phyloP scores from a whole-genome alignment of 202 grass and related monocot genomes.

The Dendrocalamus latiflorus region DNA sequence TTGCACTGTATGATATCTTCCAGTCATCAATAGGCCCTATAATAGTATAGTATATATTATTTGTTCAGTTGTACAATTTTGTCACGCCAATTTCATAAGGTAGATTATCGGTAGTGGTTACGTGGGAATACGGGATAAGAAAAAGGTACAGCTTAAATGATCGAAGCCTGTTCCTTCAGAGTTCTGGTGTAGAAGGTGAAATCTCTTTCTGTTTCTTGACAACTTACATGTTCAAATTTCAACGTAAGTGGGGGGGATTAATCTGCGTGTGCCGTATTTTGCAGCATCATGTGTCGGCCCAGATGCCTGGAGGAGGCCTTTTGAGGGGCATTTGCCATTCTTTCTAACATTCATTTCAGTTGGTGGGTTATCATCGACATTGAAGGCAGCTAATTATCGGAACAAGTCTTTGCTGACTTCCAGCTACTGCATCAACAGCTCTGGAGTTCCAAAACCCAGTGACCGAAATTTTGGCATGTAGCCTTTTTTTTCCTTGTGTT shows the following conservation, averaged over 20 bases:
- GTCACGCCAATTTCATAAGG: slow-evolving; percentile 8
- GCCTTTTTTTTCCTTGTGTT: not conserved
- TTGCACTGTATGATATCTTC: slow-evolving; percentile 75
- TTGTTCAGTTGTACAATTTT: slow-evolving; percentile 45
- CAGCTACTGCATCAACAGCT: slow-evolving; percentile 3
- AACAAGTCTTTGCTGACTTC: slow-evolving; percentile 1
- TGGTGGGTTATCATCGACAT: not conserved
- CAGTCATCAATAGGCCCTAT: slow-evolving; percentile 73
- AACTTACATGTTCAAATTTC: slow-evolving; percentile 2
- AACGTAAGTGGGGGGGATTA: not conserved
- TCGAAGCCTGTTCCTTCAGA: slow-evolving; percentile 12
- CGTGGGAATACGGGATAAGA: slow-evolving; percentile 35
- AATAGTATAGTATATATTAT: slow-evolving; percentile 41
- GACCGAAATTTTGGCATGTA: slow-evolving; percentile 21
- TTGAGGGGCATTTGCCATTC: slow-evolving; percentile 30
- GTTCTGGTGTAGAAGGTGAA: slow-evolving; percentile 36
- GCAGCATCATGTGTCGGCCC: slow-evolving; percentile 31
- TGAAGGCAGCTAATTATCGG: not conserved
- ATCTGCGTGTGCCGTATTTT: slow-evolving; percentile 11
- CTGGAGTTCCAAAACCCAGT: not conserved
- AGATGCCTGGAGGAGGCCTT: slow-evolving; percentile 20
- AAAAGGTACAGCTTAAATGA: slow-evolving; percentile 34
- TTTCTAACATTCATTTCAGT: slow-evolving; percentile 44
- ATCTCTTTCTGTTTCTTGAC: slow-evolving; percentile 18
- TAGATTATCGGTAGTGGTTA: slow-evolving; percentile 38